Evolutionary conservation across 495 filamentous ascomycete species (phyloP).

Genomic region (Corynascus novoguineensis): DNA sequence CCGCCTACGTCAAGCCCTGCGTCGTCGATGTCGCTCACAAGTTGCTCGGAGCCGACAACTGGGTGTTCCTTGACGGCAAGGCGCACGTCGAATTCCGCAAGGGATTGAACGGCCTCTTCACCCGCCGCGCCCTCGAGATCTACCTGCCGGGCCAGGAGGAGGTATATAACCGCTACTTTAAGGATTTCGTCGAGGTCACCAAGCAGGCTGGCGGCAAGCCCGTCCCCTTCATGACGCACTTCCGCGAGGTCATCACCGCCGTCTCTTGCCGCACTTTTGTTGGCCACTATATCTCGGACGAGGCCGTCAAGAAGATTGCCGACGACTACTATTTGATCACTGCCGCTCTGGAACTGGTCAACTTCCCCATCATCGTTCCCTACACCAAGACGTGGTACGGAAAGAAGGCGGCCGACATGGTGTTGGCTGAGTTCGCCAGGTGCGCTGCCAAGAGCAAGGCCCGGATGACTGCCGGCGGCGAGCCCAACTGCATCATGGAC

Average conservation of each 20-base stretch:
- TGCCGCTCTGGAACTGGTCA: slow-evolving; percentile 91
- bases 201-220: slow-evolving; percentile 63
- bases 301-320: slow-evolving; percentile 86
- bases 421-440: slow-evolving; percentile 80
- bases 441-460: slow-evolving; percentile 91
- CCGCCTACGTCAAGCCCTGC: slow-evolving; percentile 87
- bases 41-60: slow-evolving; percentile 85
- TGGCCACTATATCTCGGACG: slow-evolving; percentile 88
- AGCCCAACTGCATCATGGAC: slow-evolving; percentile 88
- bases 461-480: slow-evolving; percentile 85
- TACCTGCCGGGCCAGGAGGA: slow-evolving; percentile 93
- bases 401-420: slow-evolving; percentile 91
- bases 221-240: slow-evolving; percentile 80
- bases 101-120: slow-evolving; percentile 92
- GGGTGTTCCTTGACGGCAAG: slow-evolving; percentile 97
- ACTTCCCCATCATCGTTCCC: slow-evolving; percentile 96
- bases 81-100: slow-evolving; percentile 95
- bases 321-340: slow-evolving; percentile 97
- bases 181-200: slow-evolving; percentile 68
- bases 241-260: slow-evolving; percentile 95
- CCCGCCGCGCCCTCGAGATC: slow-evolving; percentile 74
- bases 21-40: slow-evolving; percentile 95
- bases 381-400: slow-evolving; percentile 97
- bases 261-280: slow-evolving; percentile 94
- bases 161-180: slow-evolving; percentile 83